Base-by-base conservation (phyloP, 345 rosid genomes). In the Psidium guajava region DNA sequence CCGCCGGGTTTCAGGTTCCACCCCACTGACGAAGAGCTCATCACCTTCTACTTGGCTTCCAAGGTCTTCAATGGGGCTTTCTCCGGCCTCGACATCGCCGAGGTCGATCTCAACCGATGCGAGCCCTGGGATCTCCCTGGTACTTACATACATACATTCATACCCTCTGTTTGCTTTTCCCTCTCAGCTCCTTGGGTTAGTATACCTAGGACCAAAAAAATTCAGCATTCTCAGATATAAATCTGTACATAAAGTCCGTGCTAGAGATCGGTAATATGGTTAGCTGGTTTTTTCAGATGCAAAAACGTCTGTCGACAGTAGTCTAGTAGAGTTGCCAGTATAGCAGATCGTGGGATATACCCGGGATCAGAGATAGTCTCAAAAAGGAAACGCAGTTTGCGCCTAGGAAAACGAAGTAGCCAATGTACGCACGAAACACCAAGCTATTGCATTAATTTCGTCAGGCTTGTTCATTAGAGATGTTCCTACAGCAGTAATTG, bases 71-170 rank as follows among this genome's bases (percentile, higher is more conserved):
- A 92, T 84, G 98, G 98, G 49, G 87, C 86, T 87, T 93, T 95
- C 56, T 92, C 91, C 54, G 99, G 97, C 22, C 86, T 97, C 8
- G 91, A 93, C 64, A 94, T 97, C 10, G 92, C 95, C 22, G 99
- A 97, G 88, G 92, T 97, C 88, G 99, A 97, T 86, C 98, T 97
- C 59, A 96, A 97, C 84, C 90, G 96, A 51, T 97, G 98, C 54
- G 99, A 97, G 74, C 99, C 99, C 20, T 97, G 99, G 99, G 99
- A 97, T 86, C 98, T 97, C 54, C 99, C 99, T 7, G 99, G 99
- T 96, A 90, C n/a, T 20, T 69, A 24, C 50, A 58, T 13, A 36
- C 51, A n/a, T 15, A 24, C 27, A 18, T 24, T 10, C 54, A 18
- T 73, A 49, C 52, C 25, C 49, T n/a, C 20, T 1, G 5, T 58